These are phyloP conservation scores for Saccharomyces jurei DNA, from an alignment of 805 yeast species.

Conservation along the genomic window DNA sequence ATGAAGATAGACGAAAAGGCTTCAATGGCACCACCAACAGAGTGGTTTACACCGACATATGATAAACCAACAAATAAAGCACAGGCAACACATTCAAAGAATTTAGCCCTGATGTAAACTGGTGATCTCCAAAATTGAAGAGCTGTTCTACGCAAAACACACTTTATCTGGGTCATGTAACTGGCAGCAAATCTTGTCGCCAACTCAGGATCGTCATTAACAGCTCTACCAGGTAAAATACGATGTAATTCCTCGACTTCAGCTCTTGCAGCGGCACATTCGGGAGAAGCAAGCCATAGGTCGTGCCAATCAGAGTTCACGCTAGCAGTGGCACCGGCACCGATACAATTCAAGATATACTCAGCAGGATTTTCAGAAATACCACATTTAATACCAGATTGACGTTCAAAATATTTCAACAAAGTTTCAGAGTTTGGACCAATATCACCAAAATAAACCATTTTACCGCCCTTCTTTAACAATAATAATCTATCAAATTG, in stretches of 20 bases:
- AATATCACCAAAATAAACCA: constrained; percentile 77
- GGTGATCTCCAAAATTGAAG: constrained; percentile 63
- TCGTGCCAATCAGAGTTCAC: constrained; percentile 54
- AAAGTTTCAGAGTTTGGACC: constrained; percentile 55
- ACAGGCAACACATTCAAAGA: constrained; percentile 43
- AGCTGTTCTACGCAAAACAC: constrained; percentile 45
- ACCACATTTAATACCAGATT: constrained; percentile 64
- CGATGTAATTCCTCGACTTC: constrained; percentile 50
- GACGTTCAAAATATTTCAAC: constrained; percentile 57
- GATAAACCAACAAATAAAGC: constrained; percentile 62
- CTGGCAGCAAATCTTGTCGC: constrained; percentile 42
- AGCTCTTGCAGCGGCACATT: constrained; percentile 41
- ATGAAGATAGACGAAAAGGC: constrained; percentile 55
- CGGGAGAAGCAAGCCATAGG: constrained; percentile 48
- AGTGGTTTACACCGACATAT: constrained; percentile 49
- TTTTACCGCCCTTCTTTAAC: constrained; percentile 66
- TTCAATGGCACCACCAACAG: constrained; percentile 57
- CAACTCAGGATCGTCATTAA: constrained; percentile 31
- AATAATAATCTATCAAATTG: constrained; percentile 61
- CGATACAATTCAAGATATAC: constrained; percentile 64
- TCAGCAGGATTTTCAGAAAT: constrained; percentile 65
- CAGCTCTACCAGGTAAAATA: constrained; percentile 30
- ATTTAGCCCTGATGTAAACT: constrained; percentile 49
- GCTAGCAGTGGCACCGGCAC: constrained; percentile 71
- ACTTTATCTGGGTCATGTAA: constrained; percentile 33